Evolutionary conservation across 495 filamentous ascomycete genomes (phyloP), one percentile per base, ranked within the genome.

Genomic region (Penicillium canescens): DNA sequence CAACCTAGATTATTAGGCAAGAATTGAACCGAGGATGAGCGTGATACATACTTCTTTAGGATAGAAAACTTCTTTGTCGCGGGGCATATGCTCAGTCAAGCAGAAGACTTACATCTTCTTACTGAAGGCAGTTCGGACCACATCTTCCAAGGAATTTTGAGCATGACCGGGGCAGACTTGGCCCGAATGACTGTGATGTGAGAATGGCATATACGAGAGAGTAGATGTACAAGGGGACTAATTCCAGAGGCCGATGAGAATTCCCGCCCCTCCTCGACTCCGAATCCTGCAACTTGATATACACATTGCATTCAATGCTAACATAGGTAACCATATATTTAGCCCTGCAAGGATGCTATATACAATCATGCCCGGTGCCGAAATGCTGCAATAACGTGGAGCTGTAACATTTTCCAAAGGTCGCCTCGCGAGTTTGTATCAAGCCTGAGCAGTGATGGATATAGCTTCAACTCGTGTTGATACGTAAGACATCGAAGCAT

Each of bases 171-270:
- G 86, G 75, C 95, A 98, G 81, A 98, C 98, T 71, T 98, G 89
- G 45, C 94, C 95, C 42, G 92, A 97, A 77, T 98, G 94, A 67
- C 90, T 94, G 73, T 98, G 95, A 74, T 97, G 94, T n/a, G 94
- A 92, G 77, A 94, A 96, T 9, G 94, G 92, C 94, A 98, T 98
- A 33, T 37, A 31, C 16, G 11, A 4, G 13, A 4, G 23, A n/a
- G 5, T 3, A 21, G 37, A 16, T 5, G 46, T 14, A 14, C 35
- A 38, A 35, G 11, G 14, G 31, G 16, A 28, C 23, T 3, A 14
- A 43, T 43, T 20, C 37, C 46, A 60, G 18, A 18, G 18, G 18
- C 57, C 52, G 34, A 43, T 44, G 57, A 60, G 57, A 20, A 57
- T 52, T 50, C 49, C 42, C 14, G 28, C 13, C 26, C 56, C 37